Evolutionary conservation across 768 basidiomycete genomes (phyloP).

Genomic region (Inosperma sp.): DNA sequence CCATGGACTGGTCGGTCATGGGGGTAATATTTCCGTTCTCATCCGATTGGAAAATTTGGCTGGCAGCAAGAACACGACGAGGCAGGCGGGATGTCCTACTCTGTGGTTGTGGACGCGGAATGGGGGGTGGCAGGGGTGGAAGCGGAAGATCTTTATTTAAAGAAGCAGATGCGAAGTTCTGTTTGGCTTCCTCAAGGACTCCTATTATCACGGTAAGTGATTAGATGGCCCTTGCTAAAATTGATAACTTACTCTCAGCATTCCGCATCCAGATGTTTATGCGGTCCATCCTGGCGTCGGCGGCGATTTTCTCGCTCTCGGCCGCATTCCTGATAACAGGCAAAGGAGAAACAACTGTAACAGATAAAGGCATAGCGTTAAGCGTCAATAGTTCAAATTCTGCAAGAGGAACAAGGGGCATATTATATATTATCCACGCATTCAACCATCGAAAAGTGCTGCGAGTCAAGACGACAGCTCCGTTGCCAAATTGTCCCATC

Average conservation of each 20-base stretch:
- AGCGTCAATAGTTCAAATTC: not conserved
- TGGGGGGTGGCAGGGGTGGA: slow-evolving; percentile 61
- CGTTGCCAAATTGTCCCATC: too few species aligned
- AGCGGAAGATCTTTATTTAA: slow-evolving; percentile 41
- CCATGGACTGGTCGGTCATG: slow-evolving; percentile 32
- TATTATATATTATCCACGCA: not conserved
- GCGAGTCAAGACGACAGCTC: slow-evolving; percentile 3
- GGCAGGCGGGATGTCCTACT: slow-evolving; percentile 53
- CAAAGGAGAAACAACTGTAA: slow-evolving; percentile 38
- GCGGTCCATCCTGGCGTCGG: slow-evolving; percentile 55
- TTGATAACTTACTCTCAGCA: slow-evolving; percentile 64
- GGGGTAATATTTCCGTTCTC: slow-evolving; percentile 35
- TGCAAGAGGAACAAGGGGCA: not conserved
- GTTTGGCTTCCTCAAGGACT: slow-evolving; percentile 76
- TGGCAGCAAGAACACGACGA: slow-evolving; percentile 58
- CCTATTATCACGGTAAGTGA: slow-evolving; percentile 40
- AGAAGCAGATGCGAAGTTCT: slow-evolving; percentile 61
- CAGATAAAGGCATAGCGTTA: not conserved
- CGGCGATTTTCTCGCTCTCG: slow-evolving; percentile 48
- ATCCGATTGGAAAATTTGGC: slow-evolving; percentile 59
- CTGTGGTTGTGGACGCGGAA: slow-evolving; percentile 47
- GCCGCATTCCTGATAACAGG: slow-evolving; percentile 51
- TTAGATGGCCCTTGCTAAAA: slow-evolving; percentile 10
- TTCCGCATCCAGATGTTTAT: slow-evolving; percentile 81
- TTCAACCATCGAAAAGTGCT: not conserved